A percentile compares a stretch with the other conserved stretches of the same genome.
Conservation (phyloP, 768 basidiomycete species). For the Ramaria sp. region DNA sequence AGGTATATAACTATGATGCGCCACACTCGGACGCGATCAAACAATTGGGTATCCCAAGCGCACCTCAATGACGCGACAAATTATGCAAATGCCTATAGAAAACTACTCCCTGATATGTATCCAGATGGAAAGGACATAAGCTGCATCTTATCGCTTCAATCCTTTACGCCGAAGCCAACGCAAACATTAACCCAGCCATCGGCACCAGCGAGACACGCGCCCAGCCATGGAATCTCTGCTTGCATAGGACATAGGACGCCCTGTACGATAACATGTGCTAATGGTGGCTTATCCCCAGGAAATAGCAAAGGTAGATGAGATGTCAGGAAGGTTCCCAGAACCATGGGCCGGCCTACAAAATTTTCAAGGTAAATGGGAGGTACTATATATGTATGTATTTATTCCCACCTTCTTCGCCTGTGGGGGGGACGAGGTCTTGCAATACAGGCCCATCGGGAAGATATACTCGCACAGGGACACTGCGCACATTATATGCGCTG, state of each 20-base stretch:
- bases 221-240: conserved; percentile 90
- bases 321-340: conserved; percentile 57
- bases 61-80: neutral
- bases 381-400: neutral
- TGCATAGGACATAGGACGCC: conserved; percentile 77
- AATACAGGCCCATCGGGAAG: conserved; percentile 84
- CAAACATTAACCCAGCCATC: conserved; percentile 95
- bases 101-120: neutral
- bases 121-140: neutral
- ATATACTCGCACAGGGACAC: conserved; percentile 83
- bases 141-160: neutral
- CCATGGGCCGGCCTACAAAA: conserved; percentile 53
- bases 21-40: neutral
- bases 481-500: conserved; percentile 78
- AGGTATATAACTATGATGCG: neutral
- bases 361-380: conserved; percentile 5
- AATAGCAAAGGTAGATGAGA: conserved; percentile 75
- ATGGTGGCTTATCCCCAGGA: conserved; percentile 35
- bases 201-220: conserved; percentile 81
- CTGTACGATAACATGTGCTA: conserved; percentile 75
- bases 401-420: conserved; percentile 62
- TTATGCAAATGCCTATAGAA: neutral
- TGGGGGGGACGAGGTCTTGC: conserved; percentile 80
- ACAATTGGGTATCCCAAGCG: neutral
- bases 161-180: conserved; percentile 38